A percentile compares a stretch with the other conserved stretches of the same genome.
These are phyloP conservation scores for Phoma sp. DNA, from an alignment of 2,329 filamentous ascomycete genomes.

Conservation along the genomic window DNA sequence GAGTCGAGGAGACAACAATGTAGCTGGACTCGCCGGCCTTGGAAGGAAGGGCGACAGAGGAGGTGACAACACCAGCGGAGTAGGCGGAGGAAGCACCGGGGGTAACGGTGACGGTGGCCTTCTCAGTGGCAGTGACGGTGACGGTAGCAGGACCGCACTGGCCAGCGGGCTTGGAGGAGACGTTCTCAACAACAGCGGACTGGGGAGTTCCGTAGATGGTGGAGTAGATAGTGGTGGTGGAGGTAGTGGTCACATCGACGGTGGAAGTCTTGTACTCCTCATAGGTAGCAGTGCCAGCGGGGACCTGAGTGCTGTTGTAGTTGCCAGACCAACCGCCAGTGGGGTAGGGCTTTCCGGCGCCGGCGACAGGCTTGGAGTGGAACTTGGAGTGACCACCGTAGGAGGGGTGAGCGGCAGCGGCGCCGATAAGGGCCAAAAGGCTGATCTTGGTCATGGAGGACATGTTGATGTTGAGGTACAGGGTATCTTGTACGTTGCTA, in stretches of 20 bases:
- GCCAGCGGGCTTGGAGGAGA: slow-evolving; percentile 23
- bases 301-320: slow-evolving; percentile 33
- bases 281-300: slow-evolving; percentile 31
- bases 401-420: slow-evolving; percentile 50
- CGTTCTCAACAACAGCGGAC: slow-evolving; percentile 28
- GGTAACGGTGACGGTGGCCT: slow-evolving; percentile 52
- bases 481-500: slow-evolving; percentile 19
- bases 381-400: slow-evolving; percentile 38
- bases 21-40: slow-evolving; percentile 22
- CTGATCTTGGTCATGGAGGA: slow-evolving; percentile 49
- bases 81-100: slow-evolving; percentile 21
- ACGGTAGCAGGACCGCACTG: slow-evolving; percentile 41
- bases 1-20: slow-evolving; percentile 18
- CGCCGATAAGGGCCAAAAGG: slow-evolving; percentile 53
- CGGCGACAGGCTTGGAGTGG: slow-evolving; percentile 38
- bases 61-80: slow-evolving; percentile 23
- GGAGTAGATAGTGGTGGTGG: slow-evolving; percentile 38
- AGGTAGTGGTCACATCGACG: slow-evolving; percentile 33
- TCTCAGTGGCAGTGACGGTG: slow-evolving; percentile 51
- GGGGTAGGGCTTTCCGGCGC: slow-evolving; percentile 39
- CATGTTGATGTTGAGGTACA: slow-evolving; percentile 38
- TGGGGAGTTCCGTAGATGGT: slow-evolving; percentile 32
- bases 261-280: slow-evolving; percentile 34
- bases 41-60: slow-evolving; percentile 16
- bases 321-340: slow-evolving; percentile 40